Percentiles rank a stretch among this genome's conserved stretches.
phyloP scores from a whole-genome alignment of 345 rosid genomes.

The Balakata baccata region DNA sequence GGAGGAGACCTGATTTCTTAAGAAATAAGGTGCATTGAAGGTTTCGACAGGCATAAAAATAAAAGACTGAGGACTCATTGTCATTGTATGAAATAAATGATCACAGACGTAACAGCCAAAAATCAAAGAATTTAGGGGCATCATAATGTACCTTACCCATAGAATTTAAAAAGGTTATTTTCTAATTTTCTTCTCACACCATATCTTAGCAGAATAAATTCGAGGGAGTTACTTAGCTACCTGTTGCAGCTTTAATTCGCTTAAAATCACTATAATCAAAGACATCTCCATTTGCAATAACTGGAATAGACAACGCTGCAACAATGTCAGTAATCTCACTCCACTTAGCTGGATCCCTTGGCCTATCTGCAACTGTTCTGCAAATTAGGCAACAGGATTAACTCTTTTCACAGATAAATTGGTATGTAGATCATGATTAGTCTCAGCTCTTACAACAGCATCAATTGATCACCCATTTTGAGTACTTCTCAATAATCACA shows the following conservation, averaged over 20 bases:
- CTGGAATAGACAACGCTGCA: conserved; percentile 78
- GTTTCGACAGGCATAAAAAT: no score
- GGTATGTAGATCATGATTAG: background rate
- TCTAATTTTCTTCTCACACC: background rate
- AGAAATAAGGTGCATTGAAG: no score
- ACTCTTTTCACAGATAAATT: conserved; percentile 9
- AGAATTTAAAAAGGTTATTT: background rate
- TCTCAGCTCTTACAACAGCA: background rate
- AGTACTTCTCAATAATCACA: background rate
- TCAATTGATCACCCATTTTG: background rate
- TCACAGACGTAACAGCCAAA: no score
- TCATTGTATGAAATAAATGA: no score
- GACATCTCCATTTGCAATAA: conserved; percentile 93
- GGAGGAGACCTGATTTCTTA: no score
- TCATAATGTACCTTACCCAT: background rate
- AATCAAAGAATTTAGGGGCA: no score
- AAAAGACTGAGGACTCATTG: no score
- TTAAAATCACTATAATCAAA: conserved; percentile 72
- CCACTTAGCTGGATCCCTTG: conserved; percentile 97
- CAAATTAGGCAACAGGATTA: conserved; percentile 25
- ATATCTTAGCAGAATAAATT: background rate
- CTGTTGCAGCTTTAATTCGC: conserved; percentile 68
- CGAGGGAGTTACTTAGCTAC: conserved; percentile 30
- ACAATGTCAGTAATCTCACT: conserved; percentile 78
- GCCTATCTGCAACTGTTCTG: conserved; percentile 82